Conservation (phyloP, 1,284 basidiomycete species). For the Serendipita sp. region DNA sequence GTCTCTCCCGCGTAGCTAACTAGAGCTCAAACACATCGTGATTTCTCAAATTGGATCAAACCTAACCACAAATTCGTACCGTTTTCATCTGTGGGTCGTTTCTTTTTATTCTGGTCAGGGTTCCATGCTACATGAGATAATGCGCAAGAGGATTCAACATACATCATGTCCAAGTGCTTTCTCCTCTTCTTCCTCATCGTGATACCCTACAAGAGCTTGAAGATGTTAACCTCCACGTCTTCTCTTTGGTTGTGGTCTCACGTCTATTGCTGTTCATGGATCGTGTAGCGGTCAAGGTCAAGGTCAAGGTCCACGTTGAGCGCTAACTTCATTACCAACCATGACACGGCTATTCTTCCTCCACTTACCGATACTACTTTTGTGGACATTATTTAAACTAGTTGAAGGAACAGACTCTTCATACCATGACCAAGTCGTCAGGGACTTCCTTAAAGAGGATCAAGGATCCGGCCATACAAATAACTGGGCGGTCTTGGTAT, state of each 20-base stretch:
- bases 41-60: too few relatives aligned
- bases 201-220: background rate
- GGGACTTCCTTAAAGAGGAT: slow-evolving; percentile 14
- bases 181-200: slow-evolving; percentile 29
- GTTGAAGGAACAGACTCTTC: background rate
- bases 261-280: too few relatives aligned
- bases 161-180: slow-evolving; percentile 8
- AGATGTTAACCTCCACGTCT: background rate
- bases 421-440: slow-evolving; percentile 3
- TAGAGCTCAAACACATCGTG: too few relatives aligned
- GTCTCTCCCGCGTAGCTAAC: too few relatives aligned
- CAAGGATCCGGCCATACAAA: slow-evolving; percentile 56
- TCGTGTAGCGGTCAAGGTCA: background rate
- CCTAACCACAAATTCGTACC: too few relatives aligned
- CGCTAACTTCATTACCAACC: slow-evolving; percentile 6
- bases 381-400: too few relatives aligned
- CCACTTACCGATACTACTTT: too few relatives aligned
- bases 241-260: background rate
- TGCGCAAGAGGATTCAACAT: too few relatives aligned
- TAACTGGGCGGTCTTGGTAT: slow-evolving; percentile 97
- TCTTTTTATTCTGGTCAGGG: too few relatives aligned
- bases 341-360: slow-evolving; percentile 3
- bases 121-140: background rate
- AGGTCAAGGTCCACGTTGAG: background rate
- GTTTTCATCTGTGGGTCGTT: too few relatives aligned